phyloP scores from a whole-genome alignment of 352 stramenopile species.

The Globisporangium cederbergense region DNA sequence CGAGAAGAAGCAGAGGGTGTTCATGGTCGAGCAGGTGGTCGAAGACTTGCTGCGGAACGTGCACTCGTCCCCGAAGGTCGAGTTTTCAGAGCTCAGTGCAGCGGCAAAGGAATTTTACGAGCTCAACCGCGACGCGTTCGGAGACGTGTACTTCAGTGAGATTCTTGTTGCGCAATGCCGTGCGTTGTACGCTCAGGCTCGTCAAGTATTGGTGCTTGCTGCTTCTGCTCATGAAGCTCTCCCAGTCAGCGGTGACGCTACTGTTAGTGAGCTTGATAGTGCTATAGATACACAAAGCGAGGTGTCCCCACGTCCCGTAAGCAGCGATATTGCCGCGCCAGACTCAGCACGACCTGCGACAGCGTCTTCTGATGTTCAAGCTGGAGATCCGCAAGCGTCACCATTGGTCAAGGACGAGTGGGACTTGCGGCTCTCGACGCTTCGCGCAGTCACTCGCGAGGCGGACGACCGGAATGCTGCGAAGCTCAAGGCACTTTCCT shows the following conservation, averaged over 20 bases:
- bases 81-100: slow-evolving; percentile 27
- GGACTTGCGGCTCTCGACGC: slow-evolving; percentile 31
- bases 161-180: slow-evolving; percentile 20
- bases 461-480: slow-evolving; percentile 27
- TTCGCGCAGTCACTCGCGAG: slow-evolving; percentile 22
- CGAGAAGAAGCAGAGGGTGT: slow-evolving; percentile 26
- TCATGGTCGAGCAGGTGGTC: slow-evolving; percentile 55
- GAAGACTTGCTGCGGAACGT: slow-evolving; percentile 46
- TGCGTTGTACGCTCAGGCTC: slow-evolving; percentile 28
- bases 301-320: not conserved
- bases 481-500: slow-evolving; percentile 17
- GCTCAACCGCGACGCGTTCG: slow-evolving; percentile 17
- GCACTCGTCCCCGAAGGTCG: slow-evolving; percentile 24
- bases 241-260: not conserved
- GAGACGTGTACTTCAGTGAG: slow-evolving; percentile 39
- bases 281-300: not conserved
- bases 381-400: too few relatives aligned
- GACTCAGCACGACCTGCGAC: not conserved
- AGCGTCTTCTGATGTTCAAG: not conserved
- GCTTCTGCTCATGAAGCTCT: not conserved
- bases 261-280: not conserved
- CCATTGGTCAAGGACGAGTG: slow-evolving; percentile 16
- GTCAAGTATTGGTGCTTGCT: slow-evolving; percentile 8
- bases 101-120: slow-evolving; percentile 7
- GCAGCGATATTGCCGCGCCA: not conserved